Conservation (phyloP, 352 stramenopile genomes). For the Elongisporangium undulatum region DNA sequence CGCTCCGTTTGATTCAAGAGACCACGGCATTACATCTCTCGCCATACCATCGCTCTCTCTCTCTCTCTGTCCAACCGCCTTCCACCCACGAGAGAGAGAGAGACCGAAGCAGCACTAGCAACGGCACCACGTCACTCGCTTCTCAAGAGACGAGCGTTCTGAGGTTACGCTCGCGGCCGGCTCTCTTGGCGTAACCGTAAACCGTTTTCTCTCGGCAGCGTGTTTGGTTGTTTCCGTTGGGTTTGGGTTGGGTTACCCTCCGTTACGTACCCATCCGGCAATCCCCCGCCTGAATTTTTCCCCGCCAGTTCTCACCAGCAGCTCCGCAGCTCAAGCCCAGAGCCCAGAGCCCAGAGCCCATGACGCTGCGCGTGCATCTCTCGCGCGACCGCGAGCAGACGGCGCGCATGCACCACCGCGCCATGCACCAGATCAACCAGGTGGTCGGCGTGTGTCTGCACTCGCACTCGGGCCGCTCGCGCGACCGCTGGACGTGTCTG, state of each 20-base stretch:
- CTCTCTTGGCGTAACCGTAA: neutral
- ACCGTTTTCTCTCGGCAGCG: neutral
- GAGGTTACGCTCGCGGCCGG: neutral
- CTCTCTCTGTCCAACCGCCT: neutral
- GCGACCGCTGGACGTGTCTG: conserved; percentile 52
- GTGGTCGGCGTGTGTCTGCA: conserved; percentile 50
- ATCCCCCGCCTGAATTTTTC: neutral
- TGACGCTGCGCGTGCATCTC: conserved; percentile 31
- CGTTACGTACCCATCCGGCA: neutral
- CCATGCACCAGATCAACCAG: conserved; percentile 57
- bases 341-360: no score
- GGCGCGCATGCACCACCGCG: conserved; percentile 52
- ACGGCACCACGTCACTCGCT: neutral
- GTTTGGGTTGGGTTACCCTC: neutral
- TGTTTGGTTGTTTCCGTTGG: no score
- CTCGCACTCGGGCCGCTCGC: conserved; percentile 29
- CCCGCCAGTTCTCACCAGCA: neutral
- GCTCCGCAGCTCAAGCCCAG: conserved; percentile 2
- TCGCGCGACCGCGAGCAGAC: conserved; percentile 47
- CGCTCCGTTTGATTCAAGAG: neutral
- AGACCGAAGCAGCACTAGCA: neutral
- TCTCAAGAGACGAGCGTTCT: neutral
- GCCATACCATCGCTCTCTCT: neutral
- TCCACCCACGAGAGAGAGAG: neutral
- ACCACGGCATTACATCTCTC: neutral